A percentile compares a stretch with the other conserved stretches of the same genome.
Conservation (phyloP, 2,329 filamentous ascomycete species). For the Teratosphaeria epicoccoides region DNA sequence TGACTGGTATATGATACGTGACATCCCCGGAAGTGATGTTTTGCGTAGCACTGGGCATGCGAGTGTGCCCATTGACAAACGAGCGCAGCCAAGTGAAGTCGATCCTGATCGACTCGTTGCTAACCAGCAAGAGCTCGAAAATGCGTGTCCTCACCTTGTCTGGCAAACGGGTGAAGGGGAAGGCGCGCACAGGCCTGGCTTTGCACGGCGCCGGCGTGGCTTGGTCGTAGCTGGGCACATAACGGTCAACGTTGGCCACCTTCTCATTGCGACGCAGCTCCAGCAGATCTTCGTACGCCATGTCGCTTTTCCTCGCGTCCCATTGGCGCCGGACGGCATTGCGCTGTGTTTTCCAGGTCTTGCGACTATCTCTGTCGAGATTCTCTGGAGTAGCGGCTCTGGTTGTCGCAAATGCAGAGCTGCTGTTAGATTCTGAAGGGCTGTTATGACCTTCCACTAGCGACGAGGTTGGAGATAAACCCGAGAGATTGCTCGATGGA, state of each 20-base stretch:
- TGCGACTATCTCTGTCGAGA: not conserved
- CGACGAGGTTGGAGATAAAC: not conserved
- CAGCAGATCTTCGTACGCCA: constrained; percentile 8
- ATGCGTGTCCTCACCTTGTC: constrained; percentile 8
- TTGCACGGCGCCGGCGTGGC: not conserved
- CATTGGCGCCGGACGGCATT: constrained; percentile 9
- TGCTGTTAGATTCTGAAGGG: not conserved
- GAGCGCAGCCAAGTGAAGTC: constrained; percentile 15
- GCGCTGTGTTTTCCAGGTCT: not conserved
- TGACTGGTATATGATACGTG: constrained; percentile 6
- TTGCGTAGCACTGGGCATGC: constrained; percentile 5
- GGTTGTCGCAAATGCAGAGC: not conserved
- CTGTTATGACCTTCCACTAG: not conserved
- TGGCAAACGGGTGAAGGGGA: constrained; percentile 9
- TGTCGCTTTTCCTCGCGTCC: constrained; percentile 6
- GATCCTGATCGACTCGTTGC: constrained; percentile 6
- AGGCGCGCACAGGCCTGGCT: not conserved
- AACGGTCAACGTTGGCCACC: constrained; percentile 9
- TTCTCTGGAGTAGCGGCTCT: not conserved
- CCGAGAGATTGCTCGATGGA: not conserved
- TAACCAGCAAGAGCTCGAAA: constrained; percentile 8
- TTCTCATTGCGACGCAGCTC: constrained; percentile 9
- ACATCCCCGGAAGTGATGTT: constrained; percentile 1
- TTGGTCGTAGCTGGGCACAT: constrained; percentile 4
- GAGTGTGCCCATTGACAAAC: constrained; percentile 11